Evolutionary conservation across 2,329 filamentous ascomycete genomes (phyloP).

Genomic region (Aspergillus texensis): DNA sequence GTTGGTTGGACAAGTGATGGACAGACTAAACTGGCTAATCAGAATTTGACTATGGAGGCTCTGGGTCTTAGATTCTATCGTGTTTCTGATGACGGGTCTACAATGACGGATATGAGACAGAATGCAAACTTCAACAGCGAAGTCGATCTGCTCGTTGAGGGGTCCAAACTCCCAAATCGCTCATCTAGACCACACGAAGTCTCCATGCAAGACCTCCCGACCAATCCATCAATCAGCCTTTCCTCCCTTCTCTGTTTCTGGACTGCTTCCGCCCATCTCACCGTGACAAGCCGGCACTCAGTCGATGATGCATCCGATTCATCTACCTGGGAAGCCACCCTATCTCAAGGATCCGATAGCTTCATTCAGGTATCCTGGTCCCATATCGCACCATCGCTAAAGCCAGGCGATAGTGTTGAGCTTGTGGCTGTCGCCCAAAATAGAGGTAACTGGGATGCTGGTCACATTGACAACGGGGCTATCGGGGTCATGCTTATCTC

Average conservation of each 20-base stretch:
- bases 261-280: not conserved
- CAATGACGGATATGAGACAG: not conserved
- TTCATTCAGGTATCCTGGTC: not conserved
- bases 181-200: not conserved
- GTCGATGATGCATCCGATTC: not conserved
- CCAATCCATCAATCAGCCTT: not conserved
- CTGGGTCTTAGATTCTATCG: not conserved
- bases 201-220: not conserved
- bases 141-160: not conserved
- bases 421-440: not conserved
- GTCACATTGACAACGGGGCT: conserved; percentile 1
- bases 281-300: not conserved
- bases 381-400: not conserved
- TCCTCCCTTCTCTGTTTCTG: not conserved
- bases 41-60: not conserved
- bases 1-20: conserved; percentile 1
- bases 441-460: not conserved
- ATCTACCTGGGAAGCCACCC: not conserved
- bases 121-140: not conserved
- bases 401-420: not conserved
- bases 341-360: not conserved
- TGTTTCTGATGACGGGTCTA: not conserved
- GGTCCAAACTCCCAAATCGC: not conserved
- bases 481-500: not conserved
- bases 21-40: not conserved